These are phyloP conservation scores for Phytopythium boreale DNA, from an alignment of 352 stramenopile genomes.

Conservation along the genomic window DNA sequence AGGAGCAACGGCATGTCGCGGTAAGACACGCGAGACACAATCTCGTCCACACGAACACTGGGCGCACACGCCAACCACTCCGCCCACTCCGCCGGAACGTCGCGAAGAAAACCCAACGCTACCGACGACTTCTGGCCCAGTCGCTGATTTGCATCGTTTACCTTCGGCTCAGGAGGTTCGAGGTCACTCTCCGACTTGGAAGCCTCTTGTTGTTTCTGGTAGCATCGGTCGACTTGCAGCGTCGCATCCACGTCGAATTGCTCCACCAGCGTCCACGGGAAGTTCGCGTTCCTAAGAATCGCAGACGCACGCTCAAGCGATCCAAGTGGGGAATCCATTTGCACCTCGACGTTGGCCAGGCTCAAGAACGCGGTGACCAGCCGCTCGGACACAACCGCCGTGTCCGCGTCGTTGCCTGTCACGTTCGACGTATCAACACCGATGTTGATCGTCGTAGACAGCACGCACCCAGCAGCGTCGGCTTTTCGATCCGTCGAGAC, in stretches of 20 bases:
- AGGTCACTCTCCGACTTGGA: not conserved
- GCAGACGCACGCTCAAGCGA: conserved; percentile 6
- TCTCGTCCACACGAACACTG: conserved; percentile 40
- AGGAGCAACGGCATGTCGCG: conserved; percentile 68
- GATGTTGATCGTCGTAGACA: conserved; percentile 30
- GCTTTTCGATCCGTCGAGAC: conserved; percentile 58
- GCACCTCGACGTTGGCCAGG: conserved; percentile 29
- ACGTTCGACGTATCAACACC: conserved; percentile 5
- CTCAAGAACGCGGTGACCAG: conserved; percentile 5
- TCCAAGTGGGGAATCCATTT: conserved; percentile 24
- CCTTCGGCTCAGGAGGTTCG: not conserved
- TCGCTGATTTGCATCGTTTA: not conserved
- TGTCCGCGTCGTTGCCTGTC: not conserved
- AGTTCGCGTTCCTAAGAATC: conserved; percentile 11
- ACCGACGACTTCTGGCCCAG: not conserved
- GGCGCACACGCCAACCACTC: conserved; percentile 45
- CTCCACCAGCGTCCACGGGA: conserved; percentile 44
- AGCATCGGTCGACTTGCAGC: conserved; percentile 7
- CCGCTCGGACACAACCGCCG: not conserved
- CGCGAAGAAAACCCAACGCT: conserved; percentile 15
- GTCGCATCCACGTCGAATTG: conserved; percentile 37
- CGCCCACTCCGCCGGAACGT: conserved; percentile 36
- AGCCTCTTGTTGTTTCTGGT: not conserved
- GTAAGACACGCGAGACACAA: conserved; percentile 63
- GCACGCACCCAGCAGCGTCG: conserved; percentile 49